Percentiles rank a stretch among this genome's conserved stretches.
Conservation (phyloP, 371 early-diverging fungal species). For the Rhizopus delemar region DNA sequence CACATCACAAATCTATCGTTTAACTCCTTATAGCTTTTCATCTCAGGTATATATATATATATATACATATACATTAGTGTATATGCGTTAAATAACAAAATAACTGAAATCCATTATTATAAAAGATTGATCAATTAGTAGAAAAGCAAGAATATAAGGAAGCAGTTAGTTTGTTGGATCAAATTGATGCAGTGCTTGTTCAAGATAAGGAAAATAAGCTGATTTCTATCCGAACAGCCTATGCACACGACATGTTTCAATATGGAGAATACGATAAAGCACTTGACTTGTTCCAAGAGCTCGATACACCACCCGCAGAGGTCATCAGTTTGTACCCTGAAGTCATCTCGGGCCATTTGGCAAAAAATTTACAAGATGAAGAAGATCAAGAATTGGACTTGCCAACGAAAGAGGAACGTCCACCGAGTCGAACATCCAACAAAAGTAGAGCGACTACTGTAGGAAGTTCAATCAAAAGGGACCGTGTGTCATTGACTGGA, state of each 20-base stretch:
- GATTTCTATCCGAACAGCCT: constrained; percentile 72
- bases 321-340: constrained; percentile 84
- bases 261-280: constrained; percentile 80
- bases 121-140: constrained; percentile 73
- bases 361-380: constrained; percentile 20
- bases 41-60: constrained; percentile 72
- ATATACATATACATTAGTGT: no score
- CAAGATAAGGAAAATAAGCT: constrained; percentile 74
- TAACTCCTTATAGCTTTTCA: constrained; percentile 84
- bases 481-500: constrained; percentile 39
- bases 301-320: constrained; percentile 82
- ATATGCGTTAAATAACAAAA: no score
- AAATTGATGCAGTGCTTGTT: constrained; percentile 81
- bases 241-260: constrained; percentile 83
- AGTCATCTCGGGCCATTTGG: constrained; percentile 54
- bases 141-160: constrained; percentile 77
- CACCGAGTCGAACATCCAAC: constrained; percentile 36
- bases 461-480: constrained; percentile 26
- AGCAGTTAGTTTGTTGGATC: constrained; percentile 84
- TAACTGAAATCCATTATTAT: no score
- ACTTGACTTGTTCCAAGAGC: constrained; percentile 72
- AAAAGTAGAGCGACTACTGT: constrained; percentile 33
- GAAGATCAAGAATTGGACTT: constrained; percentile 13
- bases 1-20: constrained; percentile 77
- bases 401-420: constrained; percentile 16